A percentile compares a stretch with the other conserved stretches of the same genome.
Conservation (phyloP, 2,329 filamentous ascomycete genomes). For the Fusarium robinianum region DNA sequence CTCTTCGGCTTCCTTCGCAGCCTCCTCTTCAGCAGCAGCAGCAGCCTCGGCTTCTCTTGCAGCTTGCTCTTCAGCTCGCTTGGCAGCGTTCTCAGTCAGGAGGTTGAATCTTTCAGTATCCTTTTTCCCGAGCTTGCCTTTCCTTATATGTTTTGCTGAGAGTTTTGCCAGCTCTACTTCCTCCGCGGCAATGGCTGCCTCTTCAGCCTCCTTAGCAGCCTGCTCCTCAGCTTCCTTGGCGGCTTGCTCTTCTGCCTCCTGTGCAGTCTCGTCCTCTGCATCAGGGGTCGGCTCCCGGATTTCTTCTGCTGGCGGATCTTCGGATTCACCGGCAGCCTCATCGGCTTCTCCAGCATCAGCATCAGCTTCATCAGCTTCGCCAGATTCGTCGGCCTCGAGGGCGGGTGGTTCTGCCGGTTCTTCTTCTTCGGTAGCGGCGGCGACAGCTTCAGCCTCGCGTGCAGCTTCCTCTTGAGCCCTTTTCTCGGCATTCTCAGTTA, state of each 20-base stretch:
- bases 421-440: not conserved
- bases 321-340: slow-evolving; percentile 3
- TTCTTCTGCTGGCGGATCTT: slow-evolving; percentile 34
- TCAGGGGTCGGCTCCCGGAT: too few relatives aligned
- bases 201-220: slow-evolving; percentile 8
- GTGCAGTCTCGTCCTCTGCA: slow-evolving; percentile 2
- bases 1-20: slow-evolving; percentile 38
- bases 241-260: slow-evolving; percentile 36
- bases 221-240: slow-evolving; percentile 38
- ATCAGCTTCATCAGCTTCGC: too few relatives aligned
- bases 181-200: slow-evolving; percentile 17
- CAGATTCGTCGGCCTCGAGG: too few relatives aligned
- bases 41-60: slow-evolving; percentile 14
- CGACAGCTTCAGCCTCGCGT: not conserved
- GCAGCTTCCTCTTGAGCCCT: slow-evolving; percentile 23
- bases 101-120: slow-evolving; percentile 30
- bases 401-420: not conserved
- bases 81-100: slow-evolving; percentile 20
- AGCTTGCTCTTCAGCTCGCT: slow-evolving; percentile 23
- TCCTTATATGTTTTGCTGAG: slow-evolving; percentile 24
- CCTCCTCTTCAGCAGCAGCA: slow-evolving; percentile 32
- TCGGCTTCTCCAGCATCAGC: slow-evolving; percentile 11
- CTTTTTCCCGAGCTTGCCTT: slow-evolving; percentile 31
- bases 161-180: slow-evolving; percentile 26
- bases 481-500: not conserved